phyloP scores from a whole-genome alignment of 2,329 filamentous ascomycete species.

The Sporothrix schenckii region DNA sequence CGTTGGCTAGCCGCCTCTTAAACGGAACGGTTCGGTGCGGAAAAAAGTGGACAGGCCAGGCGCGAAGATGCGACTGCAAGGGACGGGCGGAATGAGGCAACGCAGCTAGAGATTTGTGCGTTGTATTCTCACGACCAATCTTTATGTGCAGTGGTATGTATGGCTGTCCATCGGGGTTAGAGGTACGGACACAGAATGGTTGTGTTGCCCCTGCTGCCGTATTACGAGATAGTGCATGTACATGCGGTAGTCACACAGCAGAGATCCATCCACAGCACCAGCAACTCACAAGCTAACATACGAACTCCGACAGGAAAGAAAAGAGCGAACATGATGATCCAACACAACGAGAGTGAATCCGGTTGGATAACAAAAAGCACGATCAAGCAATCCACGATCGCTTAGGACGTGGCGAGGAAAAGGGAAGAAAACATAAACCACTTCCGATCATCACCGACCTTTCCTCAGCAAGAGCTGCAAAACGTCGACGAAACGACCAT shows the following conservation, averaged over 20 bases:
- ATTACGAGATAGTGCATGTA: too few relatives aligned
- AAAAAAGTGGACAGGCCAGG: slow-evolving; percentile 31
- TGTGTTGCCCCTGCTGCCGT: not conserved
- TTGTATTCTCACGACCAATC: not conserved
- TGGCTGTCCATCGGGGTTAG: too few relatives aligned
- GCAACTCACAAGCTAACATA: not conserved
- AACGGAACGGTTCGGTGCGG: slow-evolving; percentile 35
- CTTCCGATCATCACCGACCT: not conserved
- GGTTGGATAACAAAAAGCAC: not conserved
- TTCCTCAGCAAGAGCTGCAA: not conserved
- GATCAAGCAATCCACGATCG: slow-evolving; percentile 9
- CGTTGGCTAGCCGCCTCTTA: slow-evolving; percentile 24
- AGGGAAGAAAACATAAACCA: not conserved
- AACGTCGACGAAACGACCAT: not conserved
- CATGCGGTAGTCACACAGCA: not conserved
- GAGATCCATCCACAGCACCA: not conserved
- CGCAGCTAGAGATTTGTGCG: slow-evolving; percentile 7
- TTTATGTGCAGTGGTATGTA: not conserved
- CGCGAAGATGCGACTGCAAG: slow-evolving; percentile 12
- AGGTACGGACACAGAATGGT: too few relatives aligned
- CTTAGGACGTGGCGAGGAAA: not conserved
- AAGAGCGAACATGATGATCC: slow-evolving; percentile 5
- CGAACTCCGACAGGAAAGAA: not conserved
- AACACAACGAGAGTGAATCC: not conserved
- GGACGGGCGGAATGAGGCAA: not conserved